These are phyloP conservation scores for Fraxinus pennsylvanica DNA, from an alignment of 257 asterid genomes.

Conservation along the genomic window DNA sequence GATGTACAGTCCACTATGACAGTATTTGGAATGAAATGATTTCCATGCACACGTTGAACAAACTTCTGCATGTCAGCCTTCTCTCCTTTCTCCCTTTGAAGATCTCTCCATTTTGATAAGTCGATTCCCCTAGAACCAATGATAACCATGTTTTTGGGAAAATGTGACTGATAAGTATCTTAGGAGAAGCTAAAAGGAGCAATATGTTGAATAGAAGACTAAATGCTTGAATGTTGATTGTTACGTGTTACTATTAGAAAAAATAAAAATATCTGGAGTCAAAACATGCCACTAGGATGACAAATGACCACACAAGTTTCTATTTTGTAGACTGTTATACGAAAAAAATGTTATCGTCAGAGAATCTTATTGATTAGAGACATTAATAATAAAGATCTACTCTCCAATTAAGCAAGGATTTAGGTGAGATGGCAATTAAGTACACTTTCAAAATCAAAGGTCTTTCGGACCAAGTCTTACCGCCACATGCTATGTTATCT, in stretches of 20 bases:
- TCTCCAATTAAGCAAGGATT: background rate
- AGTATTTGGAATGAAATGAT: constrained; percentile 90
- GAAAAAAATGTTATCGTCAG: background rate
- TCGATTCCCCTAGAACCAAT: constrained; percentile 73
- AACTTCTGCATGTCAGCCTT: constrained; percentile 81
- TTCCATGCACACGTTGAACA: constrained; percentile 86
- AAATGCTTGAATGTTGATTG: background rate
- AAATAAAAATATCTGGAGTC: background rate
- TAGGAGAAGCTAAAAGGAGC: background rate
- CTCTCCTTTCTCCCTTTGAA: constrained; percentile 60
- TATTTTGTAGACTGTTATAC: background rate
- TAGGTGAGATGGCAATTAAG: background rate
- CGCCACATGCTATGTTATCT: background rate
- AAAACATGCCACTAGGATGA: background rate
- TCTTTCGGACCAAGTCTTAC: background rate
- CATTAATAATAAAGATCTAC: background rate
- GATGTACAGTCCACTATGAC: constrained; percentile 96
- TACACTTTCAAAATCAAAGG: background rate
- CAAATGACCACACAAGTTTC: background rate
- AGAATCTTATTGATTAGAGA: background rate
- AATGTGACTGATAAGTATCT: background rate
- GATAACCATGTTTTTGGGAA: background rate
- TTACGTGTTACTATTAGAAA: background rate
- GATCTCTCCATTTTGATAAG: constrained; percentile 85
- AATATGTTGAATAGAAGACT: background rate